phyloP scores from a whole-genome alignment of 2,329 filamentous ascomycete species.

The Fusarium nematophilum region DNA sequence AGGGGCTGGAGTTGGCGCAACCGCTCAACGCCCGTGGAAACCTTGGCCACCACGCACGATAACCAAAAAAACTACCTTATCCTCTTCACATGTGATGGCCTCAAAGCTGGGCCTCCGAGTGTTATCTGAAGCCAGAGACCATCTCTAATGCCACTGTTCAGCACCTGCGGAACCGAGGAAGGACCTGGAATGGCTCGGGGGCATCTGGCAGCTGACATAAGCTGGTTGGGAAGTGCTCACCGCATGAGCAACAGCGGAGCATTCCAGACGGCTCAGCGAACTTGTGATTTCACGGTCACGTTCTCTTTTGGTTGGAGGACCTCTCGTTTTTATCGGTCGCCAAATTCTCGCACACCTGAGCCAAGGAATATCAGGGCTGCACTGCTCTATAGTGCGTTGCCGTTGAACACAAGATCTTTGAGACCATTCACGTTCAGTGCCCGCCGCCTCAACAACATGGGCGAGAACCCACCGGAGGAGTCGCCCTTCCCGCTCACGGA shows the following conservation, averaged over 20 bases:
- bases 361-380: neutral
- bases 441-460: constrained; percentile 50
- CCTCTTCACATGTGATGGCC: constrained; percentile 22
- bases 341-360: neutral
- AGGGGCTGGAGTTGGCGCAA: constrained; percentile 25
- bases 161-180: neutral
- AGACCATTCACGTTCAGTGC: neutral
- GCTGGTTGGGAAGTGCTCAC: constrained; percentile 30
- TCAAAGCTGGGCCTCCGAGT: neutral
- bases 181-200: constrained; percentile 12
- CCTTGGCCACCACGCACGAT: constrained; percentile 2
- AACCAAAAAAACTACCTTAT: constrained; percentile 5
- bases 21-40: constrained; percentile 4
- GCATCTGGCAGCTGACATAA: constrained; percentile 34
- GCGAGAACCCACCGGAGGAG: constrained; percentile 53
- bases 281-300: constrained; percentile 11
- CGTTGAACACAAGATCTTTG: constrained; percentile 5
- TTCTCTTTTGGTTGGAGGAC: neutral
- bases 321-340: neutral
- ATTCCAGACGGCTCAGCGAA: constrained; percentile 8
- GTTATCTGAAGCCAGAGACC: neutral
- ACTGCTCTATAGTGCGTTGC: too few relatives aligned
- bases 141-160: neutral
- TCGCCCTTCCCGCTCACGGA: constrained; percentile 70
- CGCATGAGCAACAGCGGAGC: constrained; percentile 20